Evolutionary conservation across 1,284 basidiomycete species (phyloP).

Genomic region (Pholiota adiposa): DNA sequence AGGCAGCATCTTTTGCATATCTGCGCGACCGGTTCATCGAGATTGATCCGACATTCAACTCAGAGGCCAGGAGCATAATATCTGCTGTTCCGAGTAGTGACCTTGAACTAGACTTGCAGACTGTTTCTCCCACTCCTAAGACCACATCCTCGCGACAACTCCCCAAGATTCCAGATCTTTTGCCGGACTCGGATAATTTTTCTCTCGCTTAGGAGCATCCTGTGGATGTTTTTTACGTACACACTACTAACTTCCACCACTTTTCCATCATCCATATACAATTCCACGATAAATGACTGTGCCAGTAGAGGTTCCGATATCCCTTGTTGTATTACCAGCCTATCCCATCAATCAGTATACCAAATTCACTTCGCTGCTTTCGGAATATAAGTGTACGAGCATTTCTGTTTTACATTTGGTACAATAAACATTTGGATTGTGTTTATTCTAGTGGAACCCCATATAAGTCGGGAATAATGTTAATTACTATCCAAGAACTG

Average conservation of each 20-base stretch:
- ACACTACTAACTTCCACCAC: neutral
- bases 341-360: neutral
- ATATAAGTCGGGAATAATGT: neutral
- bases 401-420: neutral
- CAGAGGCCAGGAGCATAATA: constrained; percentile 3
- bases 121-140: neutral
- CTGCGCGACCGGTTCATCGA: constrained; percentile 7
- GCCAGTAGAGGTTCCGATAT: neutral
- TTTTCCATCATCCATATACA: neutral
- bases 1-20: neutral
- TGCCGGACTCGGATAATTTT: neutral
- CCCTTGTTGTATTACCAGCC: neutral
- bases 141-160: neutral
- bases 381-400: neutral
- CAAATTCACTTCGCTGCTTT: neutral
- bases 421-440: neutral
- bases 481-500: neutral
- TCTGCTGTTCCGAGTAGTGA: constrained; percentile 11
- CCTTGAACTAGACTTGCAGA: constrained; percentile 7
- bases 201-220: neutral
- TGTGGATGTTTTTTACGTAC: neutral
- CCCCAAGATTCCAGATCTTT: neutral
- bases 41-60: neutral
- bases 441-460: neutral
- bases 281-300: neutral